Evolutionary conservation across 1,284 basidiomycete genomes (phyloP).

Genomic region (Cryptococcus sp.): DNA sequence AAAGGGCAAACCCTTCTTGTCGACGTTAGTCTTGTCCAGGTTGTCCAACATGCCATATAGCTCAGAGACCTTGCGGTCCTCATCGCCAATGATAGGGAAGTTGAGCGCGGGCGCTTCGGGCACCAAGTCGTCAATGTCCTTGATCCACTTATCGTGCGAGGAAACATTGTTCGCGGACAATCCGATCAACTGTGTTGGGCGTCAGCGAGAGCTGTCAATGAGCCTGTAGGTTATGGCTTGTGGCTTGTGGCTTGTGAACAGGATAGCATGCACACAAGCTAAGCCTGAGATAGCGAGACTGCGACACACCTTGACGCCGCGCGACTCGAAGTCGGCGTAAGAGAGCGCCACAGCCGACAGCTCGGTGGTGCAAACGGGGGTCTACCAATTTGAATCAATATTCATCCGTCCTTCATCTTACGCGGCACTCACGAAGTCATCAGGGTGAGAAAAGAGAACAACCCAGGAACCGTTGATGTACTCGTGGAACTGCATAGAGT

Average conservation of each 20-base stretch:
- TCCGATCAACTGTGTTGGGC: conserved; percentile 63
- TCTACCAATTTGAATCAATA: conserved; percentile 3
- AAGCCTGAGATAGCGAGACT: conserved; percentile 14
- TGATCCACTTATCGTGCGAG: conserved; percentile 85
- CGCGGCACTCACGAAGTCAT: conserved; percentile 54
- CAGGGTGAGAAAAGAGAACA: conserved; percentile 91
- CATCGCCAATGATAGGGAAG: conserved; percentile 96
- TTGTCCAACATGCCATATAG: conserved; percentile 81
- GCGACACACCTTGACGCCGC: conserved; percentile 72
- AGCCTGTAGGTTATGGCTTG: background rate
- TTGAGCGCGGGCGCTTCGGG: conserved; percentile 64
- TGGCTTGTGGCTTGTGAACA: background rate
- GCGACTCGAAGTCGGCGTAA: conserved; percentile 77
- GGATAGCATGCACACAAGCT: background rate
- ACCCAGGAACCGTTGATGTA: conserved; percentile 89
- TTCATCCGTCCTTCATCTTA: conserved; percentile 2
- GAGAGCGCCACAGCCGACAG: conserved; percentile 91
- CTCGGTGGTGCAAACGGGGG: conserved; percentile 84
- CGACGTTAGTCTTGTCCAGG: conserved; percentile 83
- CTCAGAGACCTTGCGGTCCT: conserved; percentile 79
- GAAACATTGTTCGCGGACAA: conserved; percentile 89
- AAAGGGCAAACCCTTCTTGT: conserved; percentile 66
- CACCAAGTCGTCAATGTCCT: conserved; percentile 81
- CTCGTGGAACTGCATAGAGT: conserved; percentile 72
- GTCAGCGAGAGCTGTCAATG: too few species aligned